A percentile compares a stretch with the other conserved stretches of the same genome.
Conservation (phyloP, 768 basidiomycete species). For the Porphyrellus cyaneotinctus region DNA sequence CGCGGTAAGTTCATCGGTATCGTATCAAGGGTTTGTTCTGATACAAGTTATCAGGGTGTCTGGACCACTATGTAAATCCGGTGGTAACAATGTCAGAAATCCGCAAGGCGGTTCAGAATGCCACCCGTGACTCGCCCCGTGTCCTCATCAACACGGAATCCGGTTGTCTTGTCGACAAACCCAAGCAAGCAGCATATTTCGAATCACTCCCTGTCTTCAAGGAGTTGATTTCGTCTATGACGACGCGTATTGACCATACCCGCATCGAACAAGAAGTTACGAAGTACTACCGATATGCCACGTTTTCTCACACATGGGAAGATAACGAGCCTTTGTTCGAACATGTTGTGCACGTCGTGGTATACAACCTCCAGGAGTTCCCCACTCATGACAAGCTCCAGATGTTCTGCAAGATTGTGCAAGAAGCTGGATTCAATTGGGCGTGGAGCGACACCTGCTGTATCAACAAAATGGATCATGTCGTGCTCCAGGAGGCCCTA, state of each 20-base stretch:
- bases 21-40: background rate
- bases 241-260: background rate
- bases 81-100: background rate
- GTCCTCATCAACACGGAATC: background rate
- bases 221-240: background rate
- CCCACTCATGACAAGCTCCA: constrained; percentile 2
- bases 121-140: background rate
- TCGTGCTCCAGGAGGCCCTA: background rate
- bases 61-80: background rate
- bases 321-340: background rate
- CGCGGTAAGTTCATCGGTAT: background rate
- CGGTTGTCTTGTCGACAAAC: background rate
- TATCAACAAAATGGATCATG: background rate
- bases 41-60: background rate
- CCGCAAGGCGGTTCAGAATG: background rate
- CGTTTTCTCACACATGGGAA: constrained; percentile 1
- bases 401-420: constrained; percentile 4
- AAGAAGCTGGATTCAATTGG: background rate
- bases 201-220: background rate
- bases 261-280: background rate
- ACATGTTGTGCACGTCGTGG: background rate
- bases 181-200: background rate
- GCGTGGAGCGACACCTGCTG: constrained; percentile 10
- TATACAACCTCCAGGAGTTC: background rate
- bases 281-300: background rate